phyloP scores from a whole-genome alignment of 768 basidiomycete species.

The Lyophyllum semitale region DNA sequence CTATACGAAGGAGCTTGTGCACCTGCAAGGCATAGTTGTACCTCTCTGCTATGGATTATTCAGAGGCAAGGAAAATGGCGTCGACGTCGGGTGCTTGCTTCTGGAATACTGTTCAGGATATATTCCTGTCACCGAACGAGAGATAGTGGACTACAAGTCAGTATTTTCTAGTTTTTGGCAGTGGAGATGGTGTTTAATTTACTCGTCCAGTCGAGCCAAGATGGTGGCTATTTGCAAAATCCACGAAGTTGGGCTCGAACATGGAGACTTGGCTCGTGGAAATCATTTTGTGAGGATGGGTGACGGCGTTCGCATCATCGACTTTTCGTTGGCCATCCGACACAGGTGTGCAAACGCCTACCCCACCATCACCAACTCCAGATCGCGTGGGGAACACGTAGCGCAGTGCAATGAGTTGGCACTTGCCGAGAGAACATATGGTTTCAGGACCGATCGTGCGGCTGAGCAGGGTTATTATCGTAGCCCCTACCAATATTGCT shows the following conservation, averaged over 20 bases:
- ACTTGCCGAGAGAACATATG: conserved; percentile 20
- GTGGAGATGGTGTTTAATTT: neutral
- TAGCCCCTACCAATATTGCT: neutral
- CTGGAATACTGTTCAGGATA: conserved; percentile 37
- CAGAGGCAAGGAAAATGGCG: conserved; percentile 25
- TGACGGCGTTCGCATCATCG: conserved; percentile 34
- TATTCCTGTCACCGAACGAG: conserved; percentile 2
- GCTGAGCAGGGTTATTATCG: conserved; percentile 2
- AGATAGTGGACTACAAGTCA: neutral
- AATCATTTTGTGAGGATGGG: conserved; percentile 32
- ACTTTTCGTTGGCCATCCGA: conserved; percentile 32
- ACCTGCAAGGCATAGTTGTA: conserved; percentile 38
- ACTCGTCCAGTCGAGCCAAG: conserved; percentile 27
- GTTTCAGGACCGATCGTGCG: conserved; percentile 2
- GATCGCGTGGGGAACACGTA: neutral
- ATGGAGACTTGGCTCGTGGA: conserved; percentile 31
- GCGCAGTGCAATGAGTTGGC: conserved; percentile 22
- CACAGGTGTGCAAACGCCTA: conserved; percentile 28
- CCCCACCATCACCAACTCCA: neutral
- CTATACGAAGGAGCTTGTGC: conserved; percentile 31
- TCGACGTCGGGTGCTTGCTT: conserved; percentile 32
- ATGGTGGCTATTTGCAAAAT: conserved; percentile 34
- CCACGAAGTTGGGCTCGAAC: conserved; percentile 37
- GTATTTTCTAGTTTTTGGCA: neutral
- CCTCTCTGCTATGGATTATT: conserved; percentile 41